phyloP scores from a whole-genome alignment of 2,329 filamentous ascomycete genomes.

The Penicillium sp. region DNA sequence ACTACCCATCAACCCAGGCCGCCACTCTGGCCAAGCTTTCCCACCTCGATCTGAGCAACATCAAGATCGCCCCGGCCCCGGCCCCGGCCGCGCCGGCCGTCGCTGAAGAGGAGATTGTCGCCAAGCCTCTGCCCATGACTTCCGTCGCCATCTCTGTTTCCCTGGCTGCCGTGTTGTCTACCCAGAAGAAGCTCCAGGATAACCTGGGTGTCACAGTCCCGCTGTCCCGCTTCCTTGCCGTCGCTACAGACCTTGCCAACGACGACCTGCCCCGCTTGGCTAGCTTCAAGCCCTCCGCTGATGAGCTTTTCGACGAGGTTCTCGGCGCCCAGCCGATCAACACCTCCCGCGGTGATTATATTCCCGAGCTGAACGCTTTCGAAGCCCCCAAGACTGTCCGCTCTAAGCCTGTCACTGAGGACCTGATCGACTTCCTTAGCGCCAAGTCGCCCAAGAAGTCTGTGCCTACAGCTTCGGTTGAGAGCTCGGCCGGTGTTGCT shows the following conservation, averaged over 20 bases:
- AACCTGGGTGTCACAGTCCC: slow-evolving; percentile 78
- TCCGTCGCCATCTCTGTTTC: slow-evolving; percentile 72
- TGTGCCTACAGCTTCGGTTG: slow-evolving; percentile 23
- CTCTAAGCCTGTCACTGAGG: slow-evolving; percentile 54
- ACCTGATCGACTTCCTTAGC: slow-evolving; percentile 81
- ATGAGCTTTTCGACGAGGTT: slow-evolving; percentile 87
- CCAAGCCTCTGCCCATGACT: slow-evolving; percentile 32
- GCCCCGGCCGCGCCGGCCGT: slow-evolving; percentile 36
- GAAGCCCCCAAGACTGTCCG: slow-evolving; percentile 30
- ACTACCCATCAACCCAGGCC: slow-evolving; percentile 70
- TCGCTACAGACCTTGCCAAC: slow-evolving; percentile 84
- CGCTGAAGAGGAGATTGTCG: slow-evolving; percentile 34
- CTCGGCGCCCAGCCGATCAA: slow-evolving; percentile 58
- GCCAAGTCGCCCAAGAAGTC: slow-evolving; percentile 45
- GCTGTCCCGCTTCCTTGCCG: slow-evolving; percentile 80
- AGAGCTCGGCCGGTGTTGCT: slow-evolving; percentile 50
- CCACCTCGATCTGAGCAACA: slow-evolving; percentile 92
- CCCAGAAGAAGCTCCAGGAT: slow-evolving; percentile 76
- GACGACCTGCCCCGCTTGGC: slow-evolving; percentile 72
- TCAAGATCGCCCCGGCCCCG: slow-evolving; percentile 68
- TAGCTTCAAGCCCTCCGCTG: slow-evolving; percentile 64
- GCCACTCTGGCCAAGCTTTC: slow-evolving; percentile 70
- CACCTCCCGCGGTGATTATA: slow-evolving; percentile 62
- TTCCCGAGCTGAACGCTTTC: slow-evolving; percentile 67
- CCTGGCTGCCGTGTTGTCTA: slow-evolving; percentile 72